These are phyloP conservation scores for Naegleria gruberi DNA, from an alignment of 208 protist species.

Conservation along the genomic window DNA sequence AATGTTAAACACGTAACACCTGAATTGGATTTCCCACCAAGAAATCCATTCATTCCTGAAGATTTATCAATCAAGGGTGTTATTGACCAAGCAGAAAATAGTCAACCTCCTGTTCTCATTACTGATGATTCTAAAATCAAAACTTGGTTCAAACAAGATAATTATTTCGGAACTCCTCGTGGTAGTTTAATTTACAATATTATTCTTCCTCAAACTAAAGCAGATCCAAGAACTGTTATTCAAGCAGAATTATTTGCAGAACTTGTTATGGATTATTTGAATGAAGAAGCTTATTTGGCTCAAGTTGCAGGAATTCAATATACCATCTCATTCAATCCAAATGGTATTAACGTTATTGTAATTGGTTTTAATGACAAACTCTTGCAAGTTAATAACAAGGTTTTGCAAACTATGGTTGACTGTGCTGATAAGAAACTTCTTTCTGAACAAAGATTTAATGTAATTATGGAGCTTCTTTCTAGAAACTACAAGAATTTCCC, in stretches of 20 bases:
- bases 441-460: not conserved
- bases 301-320: constrained; percentile 2
- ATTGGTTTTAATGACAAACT: constrained; percentile 22
- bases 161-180: not conserved
- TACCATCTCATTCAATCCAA: not conserved
- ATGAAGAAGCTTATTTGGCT: not conserved
- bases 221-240: not conserved
- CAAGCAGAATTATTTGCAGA: not conserved
- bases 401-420: not conserved
- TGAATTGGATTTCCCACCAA: not conserved
- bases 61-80: not conserved
- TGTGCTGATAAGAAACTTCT: not conserved
- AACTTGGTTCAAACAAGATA: constrained; percentile 24
- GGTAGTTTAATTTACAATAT: constrained; percentile 1
- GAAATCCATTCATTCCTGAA: constrained; percentile 24
- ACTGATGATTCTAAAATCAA: not conserved
- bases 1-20: not conserved
- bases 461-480: not conserved
- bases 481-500: not conserved
- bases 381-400: not conserved
- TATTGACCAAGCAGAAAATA: not conserved
- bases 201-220: not conserved
- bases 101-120: not conserved
- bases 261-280: constrained; percentile 9
- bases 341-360: not conserved